phyloP scores from a whole-genome alignment of 164 flowering plant genomes.

The Euptelea pleiosperma region DNA sequence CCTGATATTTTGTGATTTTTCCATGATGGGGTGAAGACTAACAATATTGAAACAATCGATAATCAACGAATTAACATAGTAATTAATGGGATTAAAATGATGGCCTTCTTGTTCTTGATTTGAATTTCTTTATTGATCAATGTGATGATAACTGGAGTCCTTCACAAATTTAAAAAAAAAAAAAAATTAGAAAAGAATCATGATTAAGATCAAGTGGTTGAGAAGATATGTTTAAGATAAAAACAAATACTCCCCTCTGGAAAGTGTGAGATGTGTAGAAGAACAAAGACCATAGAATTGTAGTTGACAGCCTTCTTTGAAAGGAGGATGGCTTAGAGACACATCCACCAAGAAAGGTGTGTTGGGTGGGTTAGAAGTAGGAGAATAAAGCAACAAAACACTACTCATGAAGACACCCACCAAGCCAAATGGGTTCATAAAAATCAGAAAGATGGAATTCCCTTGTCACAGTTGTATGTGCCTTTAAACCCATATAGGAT shows the following conservation, averaged over 20 bases:
- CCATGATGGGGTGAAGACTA: too few relatives aligned
- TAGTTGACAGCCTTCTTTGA: slow-evolving; percentile 29
- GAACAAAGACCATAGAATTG: slow-evolving; percentile 30
- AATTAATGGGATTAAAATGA: too few relatives aligned
- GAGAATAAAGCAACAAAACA: slow-evolving; percentile 36
- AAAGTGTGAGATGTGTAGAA: slow-evolving; percentile 27
- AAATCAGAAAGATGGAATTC: slow-evolving; percentile 26
- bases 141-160: too few relatives aligned
- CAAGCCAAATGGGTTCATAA: slow-evolving; percentile 26
- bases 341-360: slow-evolving; percentile 32
- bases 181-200: too few relatives aligned
- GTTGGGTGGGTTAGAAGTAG: slow-evolving; percentile 12
- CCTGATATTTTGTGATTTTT: too few relatives aligned
- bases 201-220: slow-evolving; percentile 26
- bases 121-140: too few relatives aligned
- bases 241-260: slow-evolving; percentile 13
- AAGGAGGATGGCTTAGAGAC: slow-evolving; percentile 25
- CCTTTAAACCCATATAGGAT: slow-evolving; percentile 30
- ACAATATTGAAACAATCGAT: too few relatives aligned
- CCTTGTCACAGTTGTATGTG: slow-evolving; percentile 32
- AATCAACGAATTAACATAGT: too few relatives aligned
- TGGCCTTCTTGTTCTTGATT: too few relatives aligned
- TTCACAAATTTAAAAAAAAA: too few relatives aligned
- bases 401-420: slow-evolving; percentile 28
- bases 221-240: slow-evolving; percentile 20